Evolutionary conservation across 805 yeast species (phyloP).

Genomic region (Diddensiella caesifluorescens): DNA sequence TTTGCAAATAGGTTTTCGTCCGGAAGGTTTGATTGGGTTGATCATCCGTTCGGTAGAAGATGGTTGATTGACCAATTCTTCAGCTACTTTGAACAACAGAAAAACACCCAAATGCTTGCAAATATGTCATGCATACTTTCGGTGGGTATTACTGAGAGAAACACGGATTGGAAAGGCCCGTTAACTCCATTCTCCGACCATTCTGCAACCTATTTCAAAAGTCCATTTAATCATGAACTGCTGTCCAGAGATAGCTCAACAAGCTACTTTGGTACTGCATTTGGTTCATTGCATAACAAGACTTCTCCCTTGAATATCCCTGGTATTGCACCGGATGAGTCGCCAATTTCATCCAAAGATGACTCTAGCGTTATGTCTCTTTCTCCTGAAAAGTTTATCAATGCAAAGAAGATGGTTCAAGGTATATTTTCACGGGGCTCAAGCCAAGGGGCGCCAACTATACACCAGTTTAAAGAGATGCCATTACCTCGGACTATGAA

Average conservation of each 20-base stretch:
- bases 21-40: conserved; percentile 56
- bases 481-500: not conserved
- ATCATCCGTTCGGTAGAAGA: conserved; percentile 67
- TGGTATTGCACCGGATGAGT: conserved; percentile 1
- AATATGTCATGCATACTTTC: conserved; percentile 72
- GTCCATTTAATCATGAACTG: conserved; percentile 17
- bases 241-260: conserved; percentile 11
- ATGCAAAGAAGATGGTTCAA: conserved; percentile 10
- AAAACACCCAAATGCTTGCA: conserved; percentile 84
- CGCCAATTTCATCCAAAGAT: conserved; percentile 24
- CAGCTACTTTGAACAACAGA: conserved; percentile 53
- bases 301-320: conserved; percentile 11
- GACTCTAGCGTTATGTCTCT: conserved; percentile 45
- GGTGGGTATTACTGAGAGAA: conserved; percentile 5
- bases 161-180: not conserved
- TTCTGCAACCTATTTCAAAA: conserved; percentile 5
- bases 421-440: conserved; percentile 9
- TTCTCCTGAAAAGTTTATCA: conserved; percentile 28
- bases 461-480: conserved; percentile 3
- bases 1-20: conserved; percentile 5
- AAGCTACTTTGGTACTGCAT: conserved; percentile 7
- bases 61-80: conserved; percentile 62
- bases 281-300: not conserved
- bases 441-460: not conserved
- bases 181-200: conserved; percentile 5